A percentile compares a stretch with the other conserved stretches of the same genome.
Evolutionary conservation across 1,284 basidiomycete genomes (phyloP).

Genomic region (Microbotryum silenes-acaulis): DNA sequence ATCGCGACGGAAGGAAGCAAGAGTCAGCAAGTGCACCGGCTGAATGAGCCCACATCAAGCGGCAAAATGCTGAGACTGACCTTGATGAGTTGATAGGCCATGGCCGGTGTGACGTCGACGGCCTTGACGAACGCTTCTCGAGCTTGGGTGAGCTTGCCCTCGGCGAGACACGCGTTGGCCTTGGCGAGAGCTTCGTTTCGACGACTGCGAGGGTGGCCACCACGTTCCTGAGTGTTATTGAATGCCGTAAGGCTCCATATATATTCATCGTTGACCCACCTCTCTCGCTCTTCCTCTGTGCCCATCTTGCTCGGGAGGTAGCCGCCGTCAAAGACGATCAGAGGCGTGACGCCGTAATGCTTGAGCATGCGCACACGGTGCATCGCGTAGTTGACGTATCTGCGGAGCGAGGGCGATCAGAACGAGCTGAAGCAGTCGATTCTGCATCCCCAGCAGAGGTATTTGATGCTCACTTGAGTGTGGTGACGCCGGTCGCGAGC

Average conservation of each 20-base stretch:
- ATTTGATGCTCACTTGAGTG: conserved; percentile 59
- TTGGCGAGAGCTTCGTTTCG: conserved; percentile 57
- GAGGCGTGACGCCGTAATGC: conserved; percentile 77
- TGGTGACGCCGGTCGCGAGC: conserved; percentile 72
- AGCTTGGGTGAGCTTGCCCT: conserved; percentile 71
- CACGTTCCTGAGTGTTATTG: background rate
- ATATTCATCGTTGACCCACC: conserved; percentile 38
- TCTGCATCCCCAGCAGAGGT: background rate
- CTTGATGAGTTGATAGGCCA: conserved; percentile 97
- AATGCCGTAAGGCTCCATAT: background rate
- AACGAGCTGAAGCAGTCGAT: background rate
- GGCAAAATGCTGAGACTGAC: conserved; percentile 43
- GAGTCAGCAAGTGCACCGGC: no score
- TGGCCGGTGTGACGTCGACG: conserved; percentile 90
- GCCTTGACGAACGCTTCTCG: conserved; percentile 84
- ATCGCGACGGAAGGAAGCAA: no score
- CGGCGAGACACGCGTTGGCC: conserved; percentile 63
- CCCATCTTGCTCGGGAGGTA: conserved; percentile 86
- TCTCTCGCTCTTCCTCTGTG: conserved; percentile 74
- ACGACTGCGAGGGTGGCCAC: conserved; percentile 43
- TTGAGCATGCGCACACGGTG: conserved; percentile 75
- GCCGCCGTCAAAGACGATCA: conserved; percentile 94
- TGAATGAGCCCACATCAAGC: background rate
- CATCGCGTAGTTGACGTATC: conserved; percentile 97
- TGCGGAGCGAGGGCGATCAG: conserved; percentile 38